Evolutionary conservation across 2,329 filamentous ascomycete genomes (phyloP).

Genomic region (Rasamsonia emersonii): DNA sequence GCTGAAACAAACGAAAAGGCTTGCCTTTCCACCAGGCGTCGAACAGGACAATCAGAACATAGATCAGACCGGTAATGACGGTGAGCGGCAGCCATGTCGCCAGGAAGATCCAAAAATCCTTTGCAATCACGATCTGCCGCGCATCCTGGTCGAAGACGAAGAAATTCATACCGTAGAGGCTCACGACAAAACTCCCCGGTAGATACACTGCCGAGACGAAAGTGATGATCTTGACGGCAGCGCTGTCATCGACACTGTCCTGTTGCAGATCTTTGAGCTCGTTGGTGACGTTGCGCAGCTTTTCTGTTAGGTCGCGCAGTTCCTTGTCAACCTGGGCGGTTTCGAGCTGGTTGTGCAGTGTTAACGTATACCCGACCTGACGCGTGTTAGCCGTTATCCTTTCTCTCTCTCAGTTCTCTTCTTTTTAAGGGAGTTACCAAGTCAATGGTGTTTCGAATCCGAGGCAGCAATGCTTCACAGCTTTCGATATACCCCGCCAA

Average conservation of each 20-base stretch:
- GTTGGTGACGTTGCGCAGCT: conserved; percentile 1
- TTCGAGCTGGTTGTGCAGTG: conserved; percentile 1
- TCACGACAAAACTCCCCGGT: conserved; percentile 22
- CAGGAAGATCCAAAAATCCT: conserved; percentile 8
- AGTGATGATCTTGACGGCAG: conserved; percentile 12
- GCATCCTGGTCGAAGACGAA: not conserved
- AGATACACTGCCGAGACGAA: conserved; percentile 16
- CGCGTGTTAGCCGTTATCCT: not conserved
- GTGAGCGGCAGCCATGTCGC: conserved; percentile 5
- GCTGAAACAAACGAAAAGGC: not conserved
- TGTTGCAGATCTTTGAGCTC: conserved; percentile 8
- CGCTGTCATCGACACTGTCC: conserved; percentile 14
- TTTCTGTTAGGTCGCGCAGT: not conserved
- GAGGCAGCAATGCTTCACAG: conserved; percentile 1
- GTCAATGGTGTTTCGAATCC: conserved; percentile 1
- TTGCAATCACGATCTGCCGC: conserved; percentile 2
- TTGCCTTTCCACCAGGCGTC: not conserved
- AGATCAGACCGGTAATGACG: conserved; percentile 1
- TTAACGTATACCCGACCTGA: conserved; percentile 1
- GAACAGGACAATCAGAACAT: not conserved
- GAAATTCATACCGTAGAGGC: conserved; percentile 6
- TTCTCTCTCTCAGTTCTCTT: not conserved
- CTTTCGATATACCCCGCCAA: not conserved
- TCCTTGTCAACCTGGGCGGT: conserved; percentile 1
- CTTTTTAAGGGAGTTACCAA: not conserved